Evolutionary conservation across 257 asterid genomes (phyloP).

Genomic region (Orobanche coerulescens): DNA sequence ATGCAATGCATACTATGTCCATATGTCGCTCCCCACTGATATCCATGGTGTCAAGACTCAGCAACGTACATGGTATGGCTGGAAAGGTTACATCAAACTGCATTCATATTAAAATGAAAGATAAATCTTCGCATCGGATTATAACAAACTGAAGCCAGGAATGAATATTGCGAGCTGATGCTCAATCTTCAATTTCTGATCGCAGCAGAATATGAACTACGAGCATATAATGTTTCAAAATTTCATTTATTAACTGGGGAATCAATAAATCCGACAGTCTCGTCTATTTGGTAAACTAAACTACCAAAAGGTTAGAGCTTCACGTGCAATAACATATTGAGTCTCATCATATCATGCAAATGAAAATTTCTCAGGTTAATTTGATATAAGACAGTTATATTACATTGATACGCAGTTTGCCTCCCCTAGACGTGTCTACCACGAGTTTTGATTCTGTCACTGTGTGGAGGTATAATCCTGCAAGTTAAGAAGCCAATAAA

Average conservation of each 20-base stretch:
- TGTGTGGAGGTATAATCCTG: slow-evolving; percentile 86
- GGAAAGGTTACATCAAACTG: slow-evolving; percentile 98
- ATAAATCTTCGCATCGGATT: slow-evolving; percentile 11
- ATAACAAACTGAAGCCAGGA: slow-evolving; percentile 14
- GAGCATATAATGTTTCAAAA: not conserved
- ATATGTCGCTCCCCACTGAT: slow-evolving; percentile 96
- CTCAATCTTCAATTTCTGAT: slow-evolving; percentile 4
- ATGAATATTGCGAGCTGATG: not conserved
- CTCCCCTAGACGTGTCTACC: slow-evolving; percentile 97
- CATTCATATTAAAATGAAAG: slow-evolving; percentile 21
- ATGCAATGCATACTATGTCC: slow-evolving; percentile 62
- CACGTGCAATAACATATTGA: slow-evolving; percentile 8
- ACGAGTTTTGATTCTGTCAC: slow-evolving; percentile 79
- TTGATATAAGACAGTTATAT: slow-evolving; percentile 21
- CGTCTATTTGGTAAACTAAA: slow-evolving; percentile 6
- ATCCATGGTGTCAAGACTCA: slow-evolving; percentile 97
- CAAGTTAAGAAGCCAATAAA: slow-evolving; percentile 27
- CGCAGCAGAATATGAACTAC: not conserved
- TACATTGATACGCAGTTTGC: slow-evolving; percentile 78
- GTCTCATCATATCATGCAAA: slow-evolving; percentile 7
- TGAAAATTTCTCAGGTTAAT: not conserved
- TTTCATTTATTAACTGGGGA: slow-evolving; percentile 7
- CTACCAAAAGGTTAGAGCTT: slow-evolving; percentile 7
- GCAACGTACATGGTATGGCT: slow-evolving; percentile 69
- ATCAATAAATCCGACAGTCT: not conserved